These are phyloP conservation scores for Saksenaea vasiformis DNA, from an alignment of 371 early-diverging fungal genomes.

Conservation along the genomic window DNA sequence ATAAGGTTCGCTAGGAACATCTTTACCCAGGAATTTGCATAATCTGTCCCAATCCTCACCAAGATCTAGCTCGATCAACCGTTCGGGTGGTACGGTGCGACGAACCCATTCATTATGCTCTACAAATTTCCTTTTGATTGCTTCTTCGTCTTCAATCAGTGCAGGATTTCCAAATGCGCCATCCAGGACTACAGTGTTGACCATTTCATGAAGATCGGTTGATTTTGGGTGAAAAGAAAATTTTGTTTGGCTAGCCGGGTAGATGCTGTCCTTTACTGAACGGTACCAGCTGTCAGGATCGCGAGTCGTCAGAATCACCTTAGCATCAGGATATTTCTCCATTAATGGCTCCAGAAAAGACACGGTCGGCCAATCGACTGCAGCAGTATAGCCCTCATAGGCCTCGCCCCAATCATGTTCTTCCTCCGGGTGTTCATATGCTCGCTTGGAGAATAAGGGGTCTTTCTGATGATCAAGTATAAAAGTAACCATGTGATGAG, in stretches of 20 bases:
- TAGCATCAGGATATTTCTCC: conserved; percentile 35
- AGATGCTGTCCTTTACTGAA: conserved; percentile 27
- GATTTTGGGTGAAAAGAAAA: neutral
- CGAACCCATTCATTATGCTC: conserved; percentile 34
- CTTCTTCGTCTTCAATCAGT: conserved; percentile 21
- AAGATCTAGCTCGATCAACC: conserved; percentile 24
- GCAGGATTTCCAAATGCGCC: conserved; percentile 20
- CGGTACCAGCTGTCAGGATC: conserved; percentile 40
- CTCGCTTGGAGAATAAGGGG: conserved; percentile 17
- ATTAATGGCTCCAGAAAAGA: conserved; percentile 18
- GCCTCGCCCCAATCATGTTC: conserved; percentile 33
- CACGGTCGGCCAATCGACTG: conserved; percentile 39
- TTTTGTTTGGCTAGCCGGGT: neutral
- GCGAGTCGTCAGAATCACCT: conserved; percentile 33
- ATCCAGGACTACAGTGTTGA: conserved; percentile 6
- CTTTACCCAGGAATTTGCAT: conserved; percentile 13
- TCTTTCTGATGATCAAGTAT: neutral
- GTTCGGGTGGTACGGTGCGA: conserved; percentile 28
- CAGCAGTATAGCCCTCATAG: conserved; percentile 31
- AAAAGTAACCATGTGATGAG: conserved; percentile 18
- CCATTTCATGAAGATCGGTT: conserved; percentile 8
- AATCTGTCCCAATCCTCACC: conserved; percentile 34
- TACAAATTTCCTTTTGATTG: conserved; percentile 12
- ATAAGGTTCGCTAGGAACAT: conserved; percentile 16
- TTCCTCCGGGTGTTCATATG: conserved; percentile 17